These are phyloP conservation scores for Wickerhamomyces bisporus DNA, from an alignment of 805 yeast species.

Conservation along the genomic window DNA sequence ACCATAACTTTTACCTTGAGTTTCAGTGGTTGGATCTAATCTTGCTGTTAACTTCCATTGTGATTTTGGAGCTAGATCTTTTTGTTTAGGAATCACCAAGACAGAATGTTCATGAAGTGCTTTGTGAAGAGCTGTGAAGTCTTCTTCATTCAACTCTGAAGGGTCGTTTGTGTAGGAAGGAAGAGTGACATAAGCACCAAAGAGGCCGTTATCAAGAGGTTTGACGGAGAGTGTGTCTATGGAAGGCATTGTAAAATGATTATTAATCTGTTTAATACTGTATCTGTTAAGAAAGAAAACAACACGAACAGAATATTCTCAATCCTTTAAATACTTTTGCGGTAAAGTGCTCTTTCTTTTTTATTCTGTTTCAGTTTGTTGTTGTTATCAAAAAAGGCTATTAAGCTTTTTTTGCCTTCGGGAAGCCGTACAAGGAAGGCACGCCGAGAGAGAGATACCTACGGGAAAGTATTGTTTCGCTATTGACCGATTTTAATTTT, in stretches of 20 bases:
- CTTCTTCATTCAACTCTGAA: slow-evolving; percentile 54
- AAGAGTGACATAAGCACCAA: slow-evolving; percentile 64
- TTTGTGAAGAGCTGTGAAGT: slow-evolving; percentile 54
- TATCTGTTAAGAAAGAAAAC: no score
- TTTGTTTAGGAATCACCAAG: slow-evolving; percentile 68
- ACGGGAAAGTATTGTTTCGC: no score
- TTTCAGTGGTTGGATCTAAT: slow-evolving; percentile 65
- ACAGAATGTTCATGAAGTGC: slow-evolving; percentile 70
- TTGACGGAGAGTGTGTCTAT: slow-evolving; percentile 4
- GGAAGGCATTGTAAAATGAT: slow-evolving; percentile 1
- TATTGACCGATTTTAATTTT: no score
- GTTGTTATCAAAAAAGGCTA: background rate
- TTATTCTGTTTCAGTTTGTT: no score
- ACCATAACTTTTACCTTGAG: slow-evolving; percentile 60
- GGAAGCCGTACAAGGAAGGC: no score
- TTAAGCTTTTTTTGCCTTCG: no score
- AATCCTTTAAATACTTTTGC: background rate
- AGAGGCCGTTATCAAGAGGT: slow-evolving; percentile 33
- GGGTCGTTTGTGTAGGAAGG: slow-evolving; percentile 73
- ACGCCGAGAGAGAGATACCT: no score
- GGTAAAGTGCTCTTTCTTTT: background rate
- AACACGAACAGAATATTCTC: background rate
- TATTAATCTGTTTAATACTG: no score
- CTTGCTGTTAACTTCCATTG: slow-evolving; percentile 73
- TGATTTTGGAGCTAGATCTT: slow-evolving; percentile 61